These are phyloP conservation scores for Penicillium concentricum DNA, from an alignment of 2,329 filamentous ascomycete genomes.

Conservation along the genomic window DNA sequence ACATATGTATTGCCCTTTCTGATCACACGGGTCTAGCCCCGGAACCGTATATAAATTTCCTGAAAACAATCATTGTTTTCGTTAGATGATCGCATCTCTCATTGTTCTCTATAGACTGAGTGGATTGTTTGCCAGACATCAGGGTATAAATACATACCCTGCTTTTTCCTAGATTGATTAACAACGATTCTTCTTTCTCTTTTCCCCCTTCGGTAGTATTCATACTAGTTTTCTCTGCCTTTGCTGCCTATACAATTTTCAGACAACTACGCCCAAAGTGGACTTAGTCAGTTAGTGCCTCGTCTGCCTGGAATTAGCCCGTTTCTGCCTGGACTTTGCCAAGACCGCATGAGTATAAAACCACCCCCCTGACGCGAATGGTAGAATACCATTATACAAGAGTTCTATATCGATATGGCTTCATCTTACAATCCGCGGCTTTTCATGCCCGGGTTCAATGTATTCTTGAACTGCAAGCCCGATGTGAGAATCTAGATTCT, in stretches of 20 bases:
- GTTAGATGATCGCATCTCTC: too few species aligned
- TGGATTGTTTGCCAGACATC: too few species aligned
- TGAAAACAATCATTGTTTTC: too few species aligned
- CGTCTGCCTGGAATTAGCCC: background rate
- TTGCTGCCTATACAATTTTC: background rate
- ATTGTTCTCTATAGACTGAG: too few species aligned
- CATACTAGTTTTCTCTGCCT: too few species aligned
- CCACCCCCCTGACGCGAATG: background rate
- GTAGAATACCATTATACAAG: background rate
- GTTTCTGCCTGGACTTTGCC: background rate
- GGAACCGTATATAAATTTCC: background rate
- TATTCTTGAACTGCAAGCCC: background rate
- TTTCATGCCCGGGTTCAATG: background rate
- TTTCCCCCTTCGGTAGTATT: too few species aligned
- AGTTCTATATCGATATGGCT: background rate
- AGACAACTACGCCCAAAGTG: background rate
- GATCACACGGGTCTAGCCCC: background rate
- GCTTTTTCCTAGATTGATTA: too few species aligned
- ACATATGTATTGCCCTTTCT: background rate
- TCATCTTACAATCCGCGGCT: background rate
- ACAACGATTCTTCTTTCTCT: too few species aligned
- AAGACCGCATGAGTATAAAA: background rate
- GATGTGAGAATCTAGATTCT: background rate
- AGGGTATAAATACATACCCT: too few species aligned
- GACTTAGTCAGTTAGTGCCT: background rate